Evolutionary conservation across 805 yeast species (phyloP), one percentile per base, ranked within the genome.

Genomic region (Ogataea siamensis): DNA sequence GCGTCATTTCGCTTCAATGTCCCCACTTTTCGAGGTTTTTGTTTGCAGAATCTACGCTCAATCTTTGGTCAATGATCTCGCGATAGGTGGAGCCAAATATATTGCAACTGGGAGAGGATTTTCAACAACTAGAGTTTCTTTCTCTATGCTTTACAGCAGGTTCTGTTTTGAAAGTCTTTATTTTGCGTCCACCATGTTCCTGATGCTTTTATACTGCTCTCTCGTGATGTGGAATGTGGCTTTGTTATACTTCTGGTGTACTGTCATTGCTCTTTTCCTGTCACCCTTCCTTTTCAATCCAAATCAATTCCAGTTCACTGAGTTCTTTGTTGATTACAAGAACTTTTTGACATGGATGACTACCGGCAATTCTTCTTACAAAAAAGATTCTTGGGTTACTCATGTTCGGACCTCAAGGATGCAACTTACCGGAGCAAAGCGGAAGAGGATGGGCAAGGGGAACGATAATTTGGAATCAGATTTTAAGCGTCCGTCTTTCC

Each of bases 41-140:
- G 85, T 80, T 15, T 84, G 88, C 52, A 80, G 81, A 50, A 76
- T 83, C 7, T 85, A 85, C 57, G 80, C 91, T 2, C 76, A 79
- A 33, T 76, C 91, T 0, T 67, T 85, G 57, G 65, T 73, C 28
- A 78, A 76, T 46, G 88, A 84, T 60, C 62, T 85, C 47, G 65
- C 83, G 9, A 69, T 82, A 43, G 93, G 94, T 35, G 93, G 91
- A 46, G 94, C 94, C 3, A 70, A 78, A 53, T 85, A 85, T 62
- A 81, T 84, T 53, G 80, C 89, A 2, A 85, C 93, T 1, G 93
- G 93, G 11, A 71, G 94, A 62, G 88, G 88, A 8, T 79, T 85
- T 57, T 87, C 94, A 2, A 85, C 89, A 3, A 69, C 78, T 1
- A 70, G 95, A 55, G 70, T 75, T 31, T 78, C 87, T 22, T 82